Evolutionary conservation across 139 green algal genomes (phyloP).

Genomic region (Pycnococcus provasolii): DNA sequence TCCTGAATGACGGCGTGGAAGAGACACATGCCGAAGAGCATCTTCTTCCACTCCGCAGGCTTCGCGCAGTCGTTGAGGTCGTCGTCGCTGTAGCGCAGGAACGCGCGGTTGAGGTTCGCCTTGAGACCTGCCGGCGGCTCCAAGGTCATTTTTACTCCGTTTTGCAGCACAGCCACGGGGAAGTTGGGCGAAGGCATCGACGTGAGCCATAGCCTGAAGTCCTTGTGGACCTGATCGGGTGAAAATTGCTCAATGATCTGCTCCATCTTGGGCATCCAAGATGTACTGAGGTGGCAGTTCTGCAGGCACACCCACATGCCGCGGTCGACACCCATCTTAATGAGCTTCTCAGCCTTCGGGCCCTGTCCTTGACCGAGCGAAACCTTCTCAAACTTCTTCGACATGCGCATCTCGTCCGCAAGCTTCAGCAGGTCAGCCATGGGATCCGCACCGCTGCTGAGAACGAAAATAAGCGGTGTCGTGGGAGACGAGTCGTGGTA

Average conservation of each 20-base stretch:
- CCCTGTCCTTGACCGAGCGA: constrained; percentile 71
- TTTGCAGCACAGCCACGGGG: constrained; percentile 59
- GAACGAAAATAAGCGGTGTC: constrained; percentile 68
- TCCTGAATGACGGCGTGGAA: constrained; percentile 44
- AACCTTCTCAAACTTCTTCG: constrained; percentile 70
- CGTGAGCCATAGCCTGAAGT: constrained; percentile 61
- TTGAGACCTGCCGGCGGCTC: constrained; percentile 61
- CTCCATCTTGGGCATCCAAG: constrained; percentile 63
- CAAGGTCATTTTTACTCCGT: constrained; percentile 74
- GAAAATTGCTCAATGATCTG: constrained; percentile 45
- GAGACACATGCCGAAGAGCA: constrained; percentile 36
- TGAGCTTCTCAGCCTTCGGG: constrained; percentile 47
- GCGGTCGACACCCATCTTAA: constrained; percentile 23
- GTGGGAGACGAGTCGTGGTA: constrained; percentile 46
- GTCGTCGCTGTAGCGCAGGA: constrained; percentile 41
- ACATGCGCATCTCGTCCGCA: constrained; percentile 65
- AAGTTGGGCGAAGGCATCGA: constrained; percentile 57
- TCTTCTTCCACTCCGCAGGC: constrained; percentile 29
- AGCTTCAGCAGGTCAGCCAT: constrained; percentile 75
- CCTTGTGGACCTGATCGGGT: constrained; percentile 34
- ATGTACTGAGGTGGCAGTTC: constrained; percentile 51
- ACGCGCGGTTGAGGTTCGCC: constrained; percentile 34
- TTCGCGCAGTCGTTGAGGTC: constrained; percentile 52
- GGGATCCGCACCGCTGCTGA: constrained; percentile 59
- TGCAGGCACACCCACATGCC: constrained; percentile 47